Evolutionary conservation across 176 grass and related monocot genomes (phyloP), one percentile per base, ranked within the genome.

Genomic region (Phyllostachys edulis): DNA sequence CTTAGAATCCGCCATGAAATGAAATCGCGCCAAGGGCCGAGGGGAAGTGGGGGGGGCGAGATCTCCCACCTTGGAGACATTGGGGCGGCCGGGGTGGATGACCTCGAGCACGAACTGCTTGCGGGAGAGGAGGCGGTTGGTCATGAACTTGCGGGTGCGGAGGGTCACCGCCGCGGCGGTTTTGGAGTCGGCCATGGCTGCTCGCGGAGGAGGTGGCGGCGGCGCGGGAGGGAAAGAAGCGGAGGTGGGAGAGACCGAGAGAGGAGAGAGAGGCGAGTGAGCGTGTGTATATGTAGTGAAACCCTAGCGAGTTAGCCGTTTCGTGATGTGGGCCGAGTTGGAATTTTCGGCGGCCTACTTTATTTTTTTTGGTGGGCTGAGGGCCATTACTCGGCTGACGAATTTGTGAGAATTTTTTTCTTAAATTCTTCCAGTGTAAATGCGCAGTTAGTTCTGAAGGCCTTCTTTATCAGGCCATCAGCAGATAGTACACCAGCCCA

Each of bases 51-150:
- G 23, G 9, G 15, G 14, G 21, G 0, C 15, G 40, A 46, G 55
- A 61, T 71, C 67, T 81, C 65, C 37, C 23, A 97, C 95, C 95
- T 98, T 94, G 56, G 95, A 97, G 73, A 98, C 95, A 79, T 98
- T 98, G 44, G 95, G 87, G 71, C 90, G 90, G 71, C 95, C 95
- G 0, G 92, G 92, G 61, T 94, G 95, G 86, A 98, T 89, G 64
- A 98, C 92, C 82, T 98, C 95, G 62, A 98, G 92, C 59, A 98
- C 90, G 90, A 98, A 98, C 85, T 98, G 92, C 85, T 92, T 98
- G 65, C 95, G 88, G 41, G 92, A 79, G 67, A 94, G 95, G 65
- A 98, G 92, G 63, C 95, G 88, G 87, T 98, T 98, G 18, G 95
- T 93, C 95, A 98, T 98, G 87, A 98, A 98, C 86, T 98, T 95